Conservation (phyloP, 140 eudicot genomes). For the Stevia rebaudiana region DNA sequence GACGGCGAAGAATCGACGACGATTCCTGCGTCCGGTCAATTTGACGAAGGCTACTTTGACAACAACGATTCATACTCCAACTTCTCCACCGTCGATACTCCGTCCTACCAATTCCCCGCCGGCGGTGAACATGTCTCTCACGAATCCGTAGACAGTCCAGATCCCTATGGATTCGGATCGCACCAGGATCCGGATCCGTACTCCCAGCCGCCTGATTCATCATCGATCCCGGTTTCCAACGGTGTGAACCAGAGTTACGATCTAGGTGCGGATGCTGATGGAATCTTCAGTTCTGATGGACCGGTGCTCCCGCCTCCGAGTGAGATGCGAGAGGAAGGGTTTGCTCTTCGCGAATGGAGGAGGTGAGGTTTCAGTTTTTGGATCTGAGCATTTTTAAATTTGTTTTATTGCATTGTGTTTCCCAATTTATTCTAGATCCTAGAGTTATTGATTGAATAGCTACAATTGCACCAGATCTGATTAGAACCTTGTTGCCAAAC, state of each 20-base stretch:
- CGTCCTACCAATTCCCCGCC: conserved; percentile 28
- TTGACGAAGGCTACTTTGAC: conserved; percentile 49
- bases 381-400: conserved; percentile 2
- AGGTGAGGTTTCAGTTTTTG: conserved; percentile 42
- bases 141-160: conserved; percentile 47
- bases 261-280: conserved; percentile 53
- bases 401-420: not conserved
- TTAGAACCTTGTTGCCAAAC: not conserved
- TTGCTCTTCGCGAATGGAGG: conserved; percentile 91
- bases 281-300: conserved; percentile 72
- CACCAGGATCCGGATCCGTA: conserved; percentile 30
- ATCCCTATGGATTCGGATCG: conserved; percentile 63
- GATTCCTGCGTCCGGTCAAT: conserved; percentile 33
- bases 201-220: conserved; percentile 33
- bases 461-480: conserved; percentile 11
- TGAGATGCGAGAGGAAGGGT: conserved; percentile 83
- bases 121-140: conserved; percentile 38
- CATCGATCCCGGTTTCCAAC: conserved; percentile 57
- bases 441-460: not conserved
- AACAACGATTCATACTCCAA: conserved; percentile 37
- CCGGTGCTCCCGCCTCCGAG: conserved; percentile 86
- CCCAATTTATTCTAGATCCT: conserved; percentile 6
- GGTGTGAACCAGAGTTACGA: conserved; percentile 61
- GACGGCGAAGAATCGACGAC: conserved; percentile 52
- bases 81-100: conserved; percentile 38